Base-by-base conservation (phyloP, 768 basidiomycete species). In the Suillus brevipes region DNA sequence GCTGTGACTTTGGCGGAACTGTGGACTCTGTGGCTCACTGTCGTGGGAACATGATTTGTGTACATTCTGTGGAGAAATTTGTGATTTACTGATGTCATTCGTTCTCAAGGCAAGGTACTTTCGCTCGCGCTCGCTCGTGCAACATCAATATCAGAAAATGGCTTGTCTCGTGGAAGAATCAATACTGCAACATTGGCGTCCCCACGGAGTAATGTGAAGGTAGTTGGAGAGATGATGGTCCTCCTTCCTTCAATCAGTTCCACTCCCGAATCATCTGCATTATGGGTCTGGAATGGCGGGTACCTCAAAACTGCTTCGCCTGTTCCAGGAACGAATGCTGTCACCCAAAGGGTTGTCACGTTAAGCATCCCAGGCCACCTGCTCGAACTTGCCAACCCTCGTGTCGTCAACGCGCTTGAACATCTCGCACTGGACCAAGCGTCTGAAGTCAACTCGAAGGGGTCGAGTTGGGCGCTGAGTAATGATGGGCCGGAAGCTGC, bases 211-310 rank as follows among this genome's bases (percentile, higher is more conserved):
- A 55, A 55, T 55, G 53, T 55, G 28, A 55, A 55, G 36, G 53
- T 55, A 28, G 36, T 36, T 36, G 53, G 23, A 25, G 28, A 55
- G 53, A 55, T 55, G 25, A 55, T 55, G 25, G 53, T 36, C 36
- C 53, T 55, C 53, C 28, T 55, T 36, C 42, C 42, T 43, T 43
- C 18, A 43, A 43, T 43, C 60, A 61, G 23, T 36, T 50, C 42
- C 43, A 61, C 25, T 25, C 42, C 7, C 28, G n/a, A 25, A 45
- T 36, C 23, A 40, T 45, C n/a, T 47, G n/a, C 25, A 16, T 61
- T 20, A 50, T 34, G 43, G 45, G 45, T 61, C 40, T 61, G 60
- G 60, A 61, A 61, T 47, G 60, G 60, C 7, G 60, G 31, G 34
- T 61, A 23, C 45, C 10, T 34, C n/a, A 61, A 18, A 45, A 49